phyloP scores from a whole-genome alignment of 2,329 filamentous ascomycete species.

The Aspergillus aculeatus region DNA sequence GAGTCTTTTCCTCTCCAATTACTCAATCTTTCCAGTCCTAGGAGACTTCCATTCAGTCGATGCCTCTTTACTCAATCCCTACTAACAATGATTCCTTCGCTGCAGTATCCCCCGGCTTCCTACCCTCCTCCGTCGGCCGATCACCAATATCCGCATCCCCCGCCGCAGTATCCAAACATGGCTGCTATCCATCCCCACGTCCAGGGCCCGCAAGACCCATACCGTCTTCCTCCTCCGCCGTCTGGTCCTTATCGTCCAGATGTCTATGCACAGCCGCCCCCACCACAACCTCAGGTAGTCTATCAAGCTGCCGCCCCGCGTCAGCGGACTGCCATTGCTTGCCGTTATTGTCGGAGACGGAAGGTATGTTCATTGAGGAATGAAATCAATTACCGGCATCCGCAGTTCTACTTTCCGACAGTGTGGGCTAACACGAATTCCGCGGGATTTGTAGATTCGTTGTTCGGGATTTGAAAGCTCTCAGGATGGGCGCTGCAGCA shows the following conservation, averaged over 20 bases:
- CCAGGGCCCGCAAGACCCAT: constrained; percentile 44
- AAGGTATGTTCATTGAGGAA: constrained; percentile 41
- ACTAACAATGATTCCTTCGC: constrained; percentile 5
- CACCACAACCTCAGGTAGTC: constrained; percentile 39
- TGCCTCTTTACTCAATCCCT: not conserved
- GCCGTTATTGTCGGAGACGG: constrained; percentile 52
- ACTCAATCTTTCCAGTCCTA: not conserved
- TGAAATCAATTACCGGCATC: not conserved
- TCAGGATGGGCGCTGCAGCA: constrained; percentile 69
- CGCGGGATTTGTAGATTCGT: constrained; percentile 57
- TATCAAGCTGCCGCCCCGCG: constrained; percentile 49
- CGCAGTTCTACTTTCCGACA: not conserved
- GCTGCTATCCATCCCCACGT: constrained; percentile 42
- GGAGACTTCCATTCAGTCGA: not conserved
- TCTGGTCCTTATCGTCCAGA: constrained; percentile 45
- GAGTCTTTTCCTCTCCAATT: not conserved
- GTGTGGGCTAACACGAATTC: constrained; percentile 10
- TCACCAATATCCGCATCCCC: constrained; percentile 33
- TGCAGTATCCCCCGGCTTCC: constrained; percentile 33
- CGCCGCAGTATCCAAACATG: constrained; percentile 42
- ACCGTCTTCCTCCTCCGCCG: constrained; percentile 45
- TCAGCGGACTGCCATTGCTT: constrained; percentile 53
- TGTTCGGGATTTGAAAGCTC: constrained; percentile 74
- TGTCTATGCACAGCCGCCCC: constrained; percentile 40
- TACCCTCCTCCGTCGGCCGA: constrained; percentile 34